Conservation (phyloP, 148 eudicot species). For the Chenopodium album region DNA sequence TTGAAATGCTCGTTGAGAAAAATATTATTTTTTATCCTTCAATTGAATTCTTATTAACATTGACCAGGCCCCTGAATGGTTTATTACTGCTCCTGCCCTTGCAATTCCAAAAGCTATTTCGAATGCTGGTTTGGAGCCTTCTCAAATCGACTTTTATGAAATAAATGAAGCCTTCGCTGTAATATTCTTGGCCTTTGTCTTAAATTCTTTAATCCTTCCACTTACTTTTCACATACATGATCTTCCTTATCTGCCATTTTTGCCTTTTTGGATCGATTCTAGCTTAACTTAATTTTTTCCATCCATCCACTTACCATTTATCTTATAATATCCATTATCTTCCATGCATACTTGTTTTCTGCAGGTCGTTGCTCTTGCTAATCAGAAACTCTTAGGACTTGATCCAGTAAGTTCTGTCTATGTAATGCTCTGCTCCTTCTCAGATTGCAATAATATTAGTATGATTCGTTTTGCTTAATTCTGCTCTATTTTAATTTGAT, state of each 20-base stretch:
- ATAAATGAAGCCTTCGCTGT: slow-evolving; percentile 98
- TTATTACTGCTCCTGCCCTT: slow-evolving; percentile 93
- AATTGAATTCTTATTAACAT: slow-evolving; percentile 9
- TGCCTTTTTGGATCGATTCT: too few species aligned
- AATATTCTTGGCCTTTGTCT: slow-evolving; percentile 22
- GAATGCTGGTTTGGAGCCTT: slow-evolving; percentile 72
- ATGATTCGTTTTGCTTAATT: not conserved
- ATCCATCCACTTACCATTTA: too few species aligned
- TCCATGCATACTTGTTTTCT: slow-evolving; percentile 15
- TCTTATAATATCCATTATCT: too few species aligned
- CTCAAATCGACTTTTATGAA: slow-evolving; percentile 81
- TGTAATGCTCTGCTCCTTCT: slow-evolving; percentile 1
- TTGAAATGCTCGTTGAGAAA: not conserved
- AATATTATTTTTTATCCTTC: not conserved
- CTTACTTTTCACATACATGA: not conserved
- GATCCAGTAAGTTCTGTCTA: slow-evolving; percentile 58
- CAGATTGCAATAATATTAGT: not conserved
- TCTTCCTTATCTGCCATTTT: slow-evolving; percentile 8
- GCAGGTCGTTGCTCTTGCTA: slow-evolving; percentile 95
- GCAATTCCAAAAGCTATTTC: slow-evolving; percentile 93
- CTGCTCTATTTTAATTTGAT: not conserved
- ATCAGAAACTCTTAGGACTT: slow-evolving; percentile 74
- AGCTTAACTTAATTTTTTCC: too few species aligned
- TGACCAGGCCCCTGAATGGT: slow-evolving; percentile 87
- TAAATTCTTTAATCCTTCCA: slow-evolving; percentile 11